A percentile compares a stretch with the other conserved stretches of the same genome.
These are phyloP conservation scores for Ceratocystis cubensis DNA, from an alignment of 2,329 filamentous ascomycete species.

Conservation along the genomic window DNA sequence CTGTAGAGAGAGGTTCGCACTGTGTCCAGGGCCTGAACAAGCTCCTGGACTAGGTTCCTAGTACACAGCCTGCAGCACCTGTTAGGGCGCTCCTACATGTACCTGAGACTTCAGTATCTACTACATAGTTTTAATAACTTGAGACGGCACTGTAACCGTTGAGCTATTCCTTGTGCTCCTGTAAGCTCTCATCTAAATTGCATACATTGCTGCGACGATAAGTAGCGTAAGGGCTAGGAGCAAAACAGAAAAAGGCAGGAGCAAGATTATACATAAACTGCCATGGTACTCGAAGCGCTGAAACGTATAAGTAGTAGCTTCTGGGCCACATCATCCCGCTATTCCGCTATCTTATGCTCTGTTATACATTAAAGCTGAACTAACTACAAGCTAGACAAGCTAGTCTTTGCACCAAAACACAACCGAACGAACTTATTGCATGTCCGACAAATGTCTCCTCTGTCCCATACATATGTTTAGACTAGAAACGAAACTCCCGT, in stretches of 20 bases:
- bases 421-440: too few species aligned
- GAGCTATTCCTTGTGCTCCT: conserved; percentile 8
- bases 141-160: conserved; percentile 2
- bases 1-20: not conserved
- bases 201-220: not conserved
- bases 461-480: not conserved
- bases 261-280: too few species aligned
- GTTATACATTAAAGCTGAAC: too few species aligned
- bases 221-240: not conserved
- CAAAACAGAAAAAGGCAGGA: not conserved
- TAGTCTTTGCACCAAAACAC: too few species aligned
- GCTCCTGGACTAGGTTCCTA: not conserved
- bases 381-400: too few species aligned
- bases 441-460: too few species aligned
- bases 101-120: not conserved
- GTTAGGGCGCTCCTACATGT: not conserved
- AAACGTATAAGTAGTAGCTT: too few species aligned
- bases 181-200: conserved; percentile 7
- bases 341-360: too few species aligned
- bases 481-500: not conserved
- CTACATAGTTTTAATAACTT: not conserved
- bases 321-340: too few species aligned
- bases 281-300: too few species aligned
- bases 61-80: not conserved
- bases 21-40: not conserved